Evolutionary conservation across 2,329 filamentous ascomycete genomes (phyloP), one percentile per base, ranked within the genome.

Genomic region (Neonectria neomacrospora): DNA sequence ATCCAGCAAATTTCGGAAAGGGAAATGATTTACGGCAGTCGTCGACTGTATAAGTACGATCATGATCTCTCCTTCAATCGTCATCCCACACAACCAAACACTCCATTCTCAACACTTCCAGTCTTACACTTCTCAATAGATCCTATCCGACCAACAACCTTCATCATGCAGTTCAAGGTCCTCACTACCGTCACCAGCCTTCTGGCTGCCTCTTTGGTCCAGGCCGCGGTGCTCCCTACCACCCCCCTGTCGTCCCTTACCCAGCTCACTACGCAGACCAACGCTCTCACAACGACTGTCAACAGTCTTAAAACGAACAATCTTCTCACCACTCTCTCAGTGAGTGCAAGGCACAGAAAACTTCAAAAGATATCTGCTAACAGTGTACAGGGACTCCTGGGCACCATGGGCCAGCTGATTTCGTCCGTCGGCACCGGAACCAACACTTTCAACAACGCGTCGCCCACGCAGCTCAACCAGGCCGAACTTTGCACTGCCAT

Each of bases 101-200:
- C 45, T 47, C 11, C 5, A 45, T 23, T 45, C 42, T n/a, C 7
- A 16, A 23, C 11, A 34, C 30, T 34, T 44, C 26, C n/a, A 59
- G 2, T 14, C 32, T 6, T 16, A 34, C 28, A 16, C 54, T 42
- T 22, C 54, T 6, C 41, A n/a, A 30, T 20, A 44, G 3, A 39
- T 5, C 18, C 12, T 39, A 39, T 5, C 18, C 12, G 39, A 14
- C 30, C 4, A 3, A 2, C 45, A 44, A 57, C 20, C 44, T 28
- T 39, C 44, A 55, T 30, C 14, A 71, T 69, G 68, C 61, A 65
- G 37, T 59, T 69, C 64, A 69, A 71, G 55, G 7, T 68, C 28
- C 41, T 71, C 23, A 51, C 65, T 53, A n/a, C 68, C 37, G 44
- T 54, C 50, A 57, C 67, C 52, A n/a, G 66, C 58, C 56, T 66